Percentiles rank a stretch among this genome's conserved stretches.
These are phyloP conservation scores for Podaxis sp. DNA, from an alignment of 768 basidiomycete genomes.

Conservation along the genomic window DNA sequence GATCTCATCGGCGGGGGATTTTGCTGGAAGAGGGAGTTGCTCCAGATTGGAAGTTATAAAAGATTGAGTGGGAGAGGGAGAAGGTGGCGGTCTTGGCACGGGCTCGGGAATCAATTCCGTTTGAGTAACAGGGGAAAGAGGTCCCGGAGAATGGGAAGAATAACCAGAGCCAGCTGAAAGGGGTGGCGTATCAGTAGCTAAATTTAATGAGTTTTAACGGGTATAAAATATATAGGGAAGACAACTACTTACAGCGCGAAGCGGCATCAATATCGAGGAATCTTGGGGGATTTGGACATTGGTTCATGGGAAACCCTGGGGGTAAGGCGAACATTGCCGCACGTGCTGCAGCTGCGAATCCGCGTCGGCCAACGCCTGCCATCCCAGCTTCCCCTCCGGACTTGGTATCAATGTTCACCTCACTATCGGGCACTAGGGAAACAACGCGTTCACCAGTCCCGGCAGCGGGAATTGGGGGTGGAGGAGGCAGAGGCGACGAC, in stretches of 20 bases:
- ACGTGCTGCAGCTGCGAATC: conserved; percentile 75
- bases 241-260: conserved; percentile 36
- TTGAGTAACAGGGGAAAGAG: conserved; percentile 39
- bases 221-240: conserved; percentile 12
- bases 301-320: conserved; percentile 16
- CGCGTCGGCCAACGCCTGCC: conserved; percentile 88
- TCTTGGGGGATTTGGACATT: conserved; percentile 37
- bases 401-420: conserved; percentile 61
- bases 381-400: conserved; percentile 78
- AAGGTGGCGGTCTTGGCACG: conserved; percentile 15
- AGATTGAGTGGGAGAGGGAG: conserved; percentile 24
- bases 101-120: conserved; percentile 24
- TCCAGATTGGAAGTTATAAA: conserved; percentile 16
- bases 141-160: conserved; percentile 43
- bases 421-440: conserved; percentile 13
- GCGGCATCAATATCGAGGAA: conserved; percentile 46
- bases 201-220: conserved; percentile 9
- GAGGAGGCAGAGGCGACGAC: neutral
- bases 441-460: neutral
- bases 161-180: conserved; percentile 46
- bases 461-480: conserved; percentile 23
- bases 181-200: conserved; percentile 41
- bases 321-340: conserved; percentile 37
- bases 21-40: neutral
- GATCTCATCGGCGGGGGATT: conserved; percentile 13